A percentile compares a stretch with the other conserved stretches of the same genome.
phyloP scores from a whole-genome alignment of 1,284 basidiomycete genomes.

The Pseudozyma pruni region DNA sequence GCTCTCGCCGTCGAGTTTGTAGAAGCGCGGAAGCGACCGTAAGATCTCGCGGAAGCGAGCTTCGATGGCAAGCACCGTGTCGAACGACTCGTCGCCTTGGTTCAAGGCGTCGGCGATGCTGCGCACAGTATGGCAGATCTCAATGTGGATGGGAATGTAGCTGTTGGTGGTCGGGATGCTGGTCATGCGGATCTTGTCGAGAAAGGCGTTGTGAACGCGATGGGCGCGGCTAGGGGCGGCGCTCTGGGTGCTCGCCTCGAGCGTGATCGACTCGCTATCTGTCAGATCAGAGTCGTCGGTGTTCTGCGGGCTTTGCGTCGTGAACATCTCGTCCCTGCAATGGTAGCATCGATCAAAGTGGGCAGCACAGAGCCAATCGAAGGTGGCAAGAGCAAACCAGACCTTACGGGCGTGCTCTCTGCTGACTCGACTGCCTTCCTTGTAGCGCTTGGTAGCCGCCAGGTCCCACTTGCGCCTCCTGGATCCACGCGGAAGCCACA shows the following conservation, averaged over 20 bases:
- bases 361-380: conserved; percentile 44
- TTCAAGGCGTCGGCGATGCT: conserved; percentile 43
- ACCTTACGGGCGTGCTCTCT: conserved; percentile 45
- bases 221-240: conserved; percentile 5
- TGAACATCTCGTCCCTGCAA: conserved; percentile 45
- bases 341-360: conserved; percentile 44
- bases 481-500: conserved; percentile 36
- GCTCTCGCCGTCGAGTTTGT: conserved; percentile 50
- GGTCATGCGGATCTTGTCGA: conserved; percentile 26
- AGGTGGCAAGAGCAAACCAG: conserved; percentile 45
- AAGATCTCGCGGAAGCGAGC: conserved; percentile 48
- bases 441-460: conserved; percentile 31
- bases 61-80: conserved; percentile 51
- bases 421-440: conserved; percentile 35
- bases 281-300: conserved; percentile 54
- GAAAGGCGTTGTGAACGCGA: conserved; percentile 14
- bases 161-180: conserved; percentile 49
- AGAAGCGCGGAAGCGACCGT: conserved; percentile 48
- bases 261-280: conserved; percentile 12
- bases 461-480: conserved; percentile 22
- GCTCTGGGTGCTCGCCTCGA: conserved; percentile 5
- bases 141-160: conserved; percentile 49
- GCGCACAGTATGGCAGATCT: conserved; percentile 51
- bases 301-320: conserved; percentile 54
- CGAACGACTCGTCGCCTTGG: conserved; percentile 39